These are phyloP conservation scores for Penicillium cinerascens DNA, from an alignment of 495 filamentous ascomycete genomes.

Conservation along the genomic window DNA sequence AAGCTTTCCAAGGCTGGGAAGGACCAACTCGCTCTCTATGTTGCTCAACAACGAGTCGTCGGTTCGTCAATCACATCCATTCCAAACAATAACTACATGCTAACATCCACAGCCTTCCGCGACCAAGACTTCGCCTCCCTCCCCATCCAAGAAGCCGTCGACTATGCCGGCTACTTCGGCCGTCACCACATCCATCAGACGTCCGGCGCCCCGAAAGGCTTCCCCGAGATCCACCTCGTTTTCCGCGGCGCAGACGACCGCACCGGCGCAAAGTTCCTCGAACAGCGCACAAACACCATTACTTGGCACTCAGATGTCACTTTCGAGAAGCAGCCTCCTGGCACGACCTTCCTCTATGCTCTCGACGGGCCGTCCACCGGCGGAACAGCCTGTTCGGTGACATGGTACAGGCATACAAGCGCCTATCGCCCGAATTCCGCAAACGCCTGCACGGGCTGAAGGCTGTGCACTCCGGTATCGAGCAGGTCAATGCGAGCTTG, in stretches of 20 bases:
- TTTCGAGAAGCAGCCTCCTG: slow-evolving; percentile 63
- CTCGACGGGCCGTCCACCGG: slow-evolving; percentile 58
- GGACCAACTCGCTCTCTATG: slow-evolving; percentile 55
- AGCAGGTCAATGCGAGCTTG: slow-evolving; percentile 49
- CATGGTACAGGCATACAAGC: slow-evolving; percentile 54
- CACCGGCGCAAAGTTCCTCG: slow-evolving; percentile 47
- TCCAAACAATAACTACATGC: not conserved
- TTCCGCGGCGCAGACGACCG: slow-evolving; percentile 54
- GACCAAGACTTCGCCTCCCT: slow-evolving; percentile 57
- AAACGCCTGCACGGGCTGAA: slow-evolving; percentile 56
- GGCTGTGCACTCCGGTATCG: slow-evolving; percentile 55
- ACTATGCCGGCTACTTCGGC: slow-evolving; percentile 59
- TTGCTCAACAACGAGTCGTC: slow-evolving; percentile 56
- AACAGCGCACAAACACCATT: slow-evolving; percentile 52
- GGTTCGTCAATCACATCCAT: slow-evolving; percentile 12
- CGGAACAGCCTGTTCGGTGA: slow-evolving; percentile 62
- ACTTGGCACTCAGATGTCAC: slow-evolving; percentile 66
- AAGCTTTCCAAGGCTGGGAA: slow-evolving; percentile 49
- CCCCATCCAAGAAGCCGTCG: slow-evolving; percentile 53
- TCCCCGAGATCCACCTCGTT: slow-evolving; percentile 59
- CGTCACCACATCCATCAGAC: slow-evolving; percentile 62
- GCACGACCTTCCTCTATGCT: slow-evolving; percentile 61
- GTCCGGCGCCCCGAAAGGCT: slow-evolving; percentile 56
- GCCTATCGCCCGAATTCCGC: slow-evolving; percentile 54
- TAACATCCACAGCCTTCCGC: slow-evolving; percentile 48